These are phyloP conservation scores for Cercophora sp. DNA, from an alignment of 495 filamentous ascomycete species.

Conservation along the genomic window DNA sequence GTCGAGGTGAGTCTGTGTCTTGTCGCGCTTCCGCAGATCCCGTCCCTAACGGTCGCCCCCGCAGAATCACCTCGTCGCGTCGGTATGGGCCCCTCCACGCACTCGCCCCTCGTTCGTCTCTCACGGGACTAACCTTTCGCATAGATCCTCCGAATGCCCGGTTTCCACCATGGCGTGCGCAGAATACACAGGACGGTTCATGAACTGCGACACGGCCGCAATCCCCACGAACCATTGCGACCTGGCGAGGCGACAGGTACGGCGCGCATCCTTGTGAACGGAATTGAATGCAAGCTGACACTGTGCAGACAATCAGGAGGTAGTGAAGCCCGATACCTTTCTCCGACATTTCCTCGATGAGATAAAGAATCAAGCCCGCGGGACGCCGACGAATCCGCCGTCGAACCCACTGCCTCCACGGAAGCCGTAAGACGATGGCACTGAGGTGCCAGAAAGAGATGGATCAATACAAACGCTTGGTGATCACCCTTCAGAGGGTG, in stretches of 20 bases:
- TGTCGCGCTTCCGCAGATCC: too few species aligned
- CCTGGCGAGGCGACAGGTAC: slow-evolving; percentile 41
- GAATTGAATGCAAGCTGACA: not conserved
- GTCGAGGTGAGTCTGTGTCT: slow-evolving; percentile 13
- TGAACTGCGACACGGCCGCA: slow-evolving; percentile 35
- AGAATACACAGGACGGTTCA: slow-evolving; percentile 37
- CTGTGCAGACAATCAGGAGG: slow-evolving; percentile 12
- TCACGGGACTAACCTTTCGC: too few species aligned
- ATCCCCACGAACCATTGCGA: slow-evolving; percentile 39
- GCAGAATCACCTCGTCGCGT: slow-evolving; percentile 29
- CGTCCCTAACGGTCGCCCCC: not conserved
- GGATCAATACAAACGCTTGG: too few species aligned
- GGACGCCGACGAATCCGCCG: slow-evolving; percentile 25
- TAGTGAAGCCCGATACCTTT: slow-evolving; percentile 17
- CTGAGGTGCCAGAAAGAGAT: too few species aligned
- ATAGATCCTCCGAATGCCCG: slow-evolving; percentile 4
- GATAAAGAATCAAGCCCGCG: slow-evolving; percentile 35
- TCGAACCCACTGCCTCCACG: too few species aligned
- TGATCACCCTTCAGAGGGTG: too few species aligned
- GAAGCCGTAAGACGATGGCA: too few species aligned
- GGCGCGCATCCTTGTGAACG: not conserved
- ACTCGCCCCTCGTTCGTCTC: too few species aligned
- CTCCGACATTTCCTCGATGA: slow-evolving; percentile 36
- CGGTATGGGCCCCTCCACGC: slow-evolving; percentile 20
- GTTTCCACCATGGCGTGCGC: slow-evolving; percentile 39